A percentile compares a stretch with the other conserved stretches of the same genome.
These are phyloP conservation scores for Linum usitatissimum DNA, from an alignment of 345 rosid species.

Conservation along the genomic window DNA sequence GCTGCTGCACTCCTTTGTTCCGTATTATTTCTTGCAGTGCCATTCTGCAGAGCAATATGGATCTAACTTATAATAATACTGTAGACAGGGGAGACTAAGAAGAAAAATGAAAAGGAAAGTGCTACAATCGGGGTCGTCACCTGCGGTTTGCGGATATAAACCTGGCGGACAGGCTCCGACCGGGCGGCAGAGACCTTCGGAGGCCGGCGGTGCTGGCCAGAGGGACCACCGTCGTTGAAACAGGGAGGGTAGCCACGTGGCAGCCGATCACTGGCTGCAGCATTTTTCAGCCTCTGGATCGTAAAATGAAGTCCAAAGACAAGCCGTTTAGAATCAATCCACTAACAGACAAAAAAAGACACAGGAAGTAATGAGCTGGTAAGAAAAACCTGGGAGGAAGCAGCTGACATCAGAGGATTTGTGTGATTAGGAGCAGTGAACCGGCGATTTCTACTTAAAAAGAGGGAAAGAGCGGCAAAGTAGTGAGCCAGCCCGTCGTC, in stretches of 20 bases:
- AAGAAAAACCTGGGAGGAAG: slow-evolving; percentile 14
- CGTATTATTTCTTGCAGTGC: too few relatives aligned
- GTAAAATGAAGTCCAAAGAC: background rate
- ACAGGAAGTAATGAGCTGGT: background rate
- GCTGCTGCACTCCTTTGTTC: background rate
- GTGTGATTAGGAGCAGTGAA: background rate
- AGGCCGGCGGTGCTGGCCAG: background rate
- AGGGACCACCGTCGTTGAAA: background rate
- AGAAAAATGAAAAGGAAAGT: too few relatives aligned
- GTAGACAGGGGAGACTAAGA: background rate
- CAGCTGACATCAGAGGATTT: background rate
- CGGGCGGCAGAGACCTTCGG: background rate
- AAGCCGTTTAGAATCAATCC: too few relatives aligned
- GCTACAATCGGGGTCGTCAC: background rate
- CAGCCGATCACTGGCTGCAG: background rate
- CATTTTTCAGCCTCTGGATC: background rate
- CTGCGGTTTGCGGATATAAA: background rate
- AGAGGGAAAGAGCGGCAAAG: slow-evolving; percentile 23
- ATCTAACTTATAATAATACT: background rate
- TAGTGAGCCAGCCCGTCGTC: slow-evolving; percentile 23
- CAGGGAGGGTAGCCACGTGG: background rate
- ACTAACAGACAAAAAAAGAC: background rate
- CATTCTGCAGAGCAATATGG: background rate
- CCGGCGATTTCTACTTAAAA: slow-evolving; percentile 1
- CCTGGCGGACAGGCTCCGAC: background rate